Conservation (phyloP, 176 grass and related monocot species). For the Oropetium thomaeum region DNA sequence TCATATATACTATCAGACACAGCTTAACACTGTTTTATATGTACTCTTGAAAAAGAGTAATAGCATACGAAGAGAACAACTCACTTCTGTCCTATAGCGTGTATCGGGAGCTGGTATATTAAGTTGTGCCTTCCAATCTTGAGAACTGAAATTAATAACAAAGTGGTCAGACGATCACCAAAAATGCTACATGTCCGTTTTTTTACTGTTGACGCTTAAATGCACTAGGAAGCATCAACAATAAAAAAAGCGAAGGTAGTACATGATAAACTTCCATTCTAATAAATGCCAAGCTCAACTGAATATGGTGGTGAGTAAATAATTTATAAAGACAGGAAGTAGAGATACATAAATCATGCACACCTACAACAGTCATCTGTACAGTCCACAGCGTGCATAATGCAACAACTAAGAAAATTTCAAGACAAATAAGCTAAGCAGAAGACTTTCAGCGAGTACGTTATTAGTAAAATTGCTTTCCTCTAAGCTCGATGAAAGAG, state of each 20-base stretch:
- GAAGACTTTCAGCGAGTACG: background rate
- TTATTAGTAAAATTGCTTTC: background rate
- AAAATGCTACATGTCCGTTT: background rate
- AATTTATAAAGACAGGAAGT: background rate
- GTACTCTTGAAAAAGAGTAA: background rate
- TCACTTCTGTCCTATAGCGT: conserved; percentile 59
- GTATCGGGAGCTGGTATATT: conserved; percentile 69
- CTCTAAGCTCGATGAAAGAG: background rate
- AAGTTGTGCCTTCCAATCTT: conserved; percentile 68
- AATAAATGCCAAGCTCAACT: background rate
- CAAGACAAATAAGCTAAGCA: background rate
- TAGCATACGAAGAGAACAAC: background rate
- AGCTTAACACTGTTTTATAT: background rate
- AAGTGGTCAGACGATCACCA: background rate
- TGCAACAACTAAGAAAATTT: background rate
- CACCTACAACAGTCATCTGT: background rate
- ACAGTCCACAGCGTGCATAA: background rate
- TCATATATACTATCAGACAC: background rate
- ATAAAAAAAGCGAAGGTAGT: too few relatives aligned
- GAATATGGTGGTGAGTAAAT: background rate
- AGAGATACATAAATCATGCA: background rate
- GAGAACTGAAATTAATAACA: conserved; percentile 38
- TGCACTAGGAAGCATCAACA: too few relatives aligned
- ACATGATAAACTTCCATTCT: background rate
- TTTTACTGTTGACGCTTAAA: too few relatives aligned